These are phyloP conservation scores for Fusarium decemcellulare DNA, from an alignment of 2,329 filamentous ascomycete genomes.

Conservation along the genomic window DNA sequence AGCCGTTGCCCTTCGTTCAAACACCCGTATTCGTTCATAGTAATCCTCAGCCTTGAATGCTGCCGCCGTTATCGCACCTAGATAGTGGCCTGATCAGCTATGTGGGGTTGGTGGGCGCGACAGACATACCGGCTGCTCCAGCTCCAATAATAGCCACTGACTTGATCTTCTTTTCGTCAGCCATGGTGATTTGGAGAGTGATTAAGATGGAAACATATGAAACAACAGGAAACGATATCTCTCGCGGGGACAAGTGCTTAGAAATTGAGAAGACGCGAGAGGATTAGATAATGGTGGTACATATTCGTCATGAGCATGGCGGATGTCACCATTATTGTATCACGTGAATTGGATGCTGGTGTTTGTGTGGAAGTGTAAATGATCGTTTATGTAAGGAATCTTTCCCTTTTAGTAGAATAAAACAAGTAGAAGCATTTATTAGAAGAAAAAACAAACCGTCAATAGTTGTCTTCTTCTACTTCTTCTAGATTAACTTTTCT, in stretches of 20 bases:
- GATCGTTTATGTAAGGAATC: too few relatives aligned
- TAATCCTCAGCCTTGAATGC: constrained; percentile 61
- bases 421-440: too few relatives aligned
- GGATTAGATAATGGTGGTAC: not conserved
- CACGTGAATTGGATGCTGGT: constrained; percentile 15
- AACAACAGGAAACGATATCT: not conserved
- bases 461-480: too few relatives aligned
- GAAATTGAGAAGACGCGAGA: constrained; percentile 1
- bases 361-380: too few relatives aligned
- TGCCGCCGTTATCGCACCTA: constrained; percentile 63
- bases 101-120: too few relatives aligned
- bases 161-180: constrained; percentile 18
- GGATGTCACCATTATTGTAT: constrained; percentile 27
- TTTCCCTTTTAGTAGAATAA: too few relatives aligned
- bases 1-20: constrained; percentile 58
- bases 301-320: constrained; percentile 25
- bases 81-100: not conserved
- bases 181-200: not conserved
- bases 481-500: too few relatives aligned
- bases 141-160: constrained; percentile 42
- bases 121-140: constrained; percentile 37
- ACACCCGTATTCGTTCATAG: constrained; percentile 59
- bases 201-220: not conserved
- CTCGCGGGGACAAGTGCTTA: not conserved
- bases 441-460: too few relatives aligned